Evolutionary conservation across 805 yeast species (phyloP).

Genomic region (Clavispora fructus): DNA sequence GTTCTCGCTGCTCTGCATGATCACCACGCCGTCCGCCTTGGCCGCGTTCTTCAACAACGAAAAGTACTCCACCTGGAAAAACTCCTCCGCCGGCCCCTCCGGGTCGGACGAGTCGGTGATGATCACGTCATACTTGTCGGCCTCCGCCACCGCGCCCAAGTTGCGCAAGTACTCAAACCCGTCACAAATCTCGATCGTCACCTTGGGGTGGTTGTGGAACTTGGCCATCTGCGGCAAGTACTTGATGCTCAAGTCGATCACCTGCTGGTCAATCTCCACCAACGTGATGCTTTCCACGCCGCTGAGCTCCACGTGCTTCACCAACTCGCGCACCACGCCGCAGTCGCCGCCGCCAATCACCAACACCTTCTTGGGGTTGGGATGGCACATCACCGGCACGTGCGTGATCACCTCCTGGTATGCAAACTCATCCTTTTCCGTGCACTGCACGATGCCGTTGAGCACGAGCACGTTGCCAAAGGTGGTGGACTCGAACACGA

Average conservation of each 20-base stretch:
- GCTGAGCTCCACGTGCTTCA: slow-evolving; percentile 53
- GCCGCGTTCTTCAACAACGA: slow-evolving; percentile 60
- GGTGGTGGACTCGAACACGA: slow-evolving; percentile 67
- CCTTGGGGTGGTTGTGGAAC: slow-evolving; percentile 58
- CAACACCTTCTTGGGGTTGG: slow-evolving; percentile 66
- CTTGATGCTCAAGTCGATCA: slow-evolving; percentile 63
- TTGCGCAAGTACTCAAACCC: slow-evolving; percentile 72
- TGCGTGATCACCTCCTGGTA: slow-evolving; percentile 92
- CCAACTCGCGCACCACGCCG: slow-evolving; percentile 84
- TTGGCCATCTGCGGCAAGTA: slow-evolving; percentile 75
- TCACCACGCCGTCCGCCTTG: slow-evolving; percentile 59
- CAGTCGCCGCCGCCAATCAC: slow-evolving; percentile 98
- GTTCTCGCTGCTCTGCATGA: slow-evolving; percentile 74
- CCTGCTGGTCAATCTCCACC: slow-evolving; percentile 87
- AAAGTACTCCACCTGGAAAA: slow-evolving; percentile 76
- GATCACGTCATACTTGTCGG: slow-evolving; percentile 67
- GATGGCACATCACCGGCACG: slow-evolving; percentile 73
- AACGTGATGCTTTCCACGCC: slow-evolving; percentile 60
- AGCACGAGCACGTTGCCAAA: slow-evolving; percentile 87
- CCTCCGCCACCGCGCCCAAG: slow-evolving; percentile 19
- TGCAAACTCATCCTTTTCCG: slow-evolving; percentile 90
- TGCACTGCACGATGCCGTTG: slow-evolving; percentile 87
- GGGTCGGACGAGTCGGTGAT: slow-evolving; percentile 94
- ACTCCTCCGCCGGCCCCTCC: slow-evolving; percentile 91
- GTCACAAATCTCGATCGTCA: slow-evolving; percentile 65